These are phyloP conservation scores for Limonium bicolor DNA, from an alignment of 148 eudicot species.

Conservation along the genomic window DNA sequence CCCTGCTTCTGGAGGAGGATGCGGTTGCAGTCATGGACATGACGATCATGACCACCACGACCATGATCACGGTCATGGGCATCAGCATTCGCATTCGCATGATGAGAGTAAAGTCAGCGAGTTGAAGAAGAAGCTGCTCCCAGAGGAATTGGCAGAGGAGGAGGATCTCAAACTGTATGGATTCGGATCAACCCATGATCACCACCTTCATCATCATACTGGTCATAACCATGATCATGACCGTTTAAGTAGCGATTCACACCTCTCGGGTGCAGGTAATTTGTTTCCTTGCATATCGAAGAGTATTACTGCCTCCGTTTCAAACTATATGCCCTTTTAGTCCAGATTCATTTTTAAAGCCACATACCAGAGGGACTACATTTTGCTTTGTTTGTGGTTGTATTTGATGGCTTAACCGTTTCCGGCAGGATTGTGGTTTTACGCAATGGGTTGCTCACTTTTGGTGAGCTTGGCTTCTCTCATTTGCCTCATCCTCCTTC, in stretches of 20 bases:
- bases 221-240: conserved; percentile 15
- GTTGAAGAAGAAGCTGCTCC: conserved; percentile 20
- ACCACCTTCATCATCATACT: conserved; percentile 9
- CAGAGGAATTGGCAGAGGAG: conserved; percentile 84
- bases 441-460: conserved; percentile 87
- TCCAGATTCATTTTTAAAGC: not conserved
- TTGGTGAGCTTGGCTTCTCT: conserved; percentile 99
- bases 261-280: conserved; percentile 51
- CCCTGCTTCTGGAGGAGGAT: conserved; percentile 26
- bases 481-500: conserved; percentile 70
- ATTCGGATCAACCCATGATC: conserved; percentile 18
- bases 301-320: not conserved
- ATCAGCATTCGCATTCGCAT: conserved; percentile 4
- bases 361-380: too few relatives aligned
- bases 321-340: too few relatives aligned
- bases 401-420: not conserved
- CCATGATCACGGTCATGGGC: conserved; percentile 12
- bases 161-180: conserved; percentile 60
- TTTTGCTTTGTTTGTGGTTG: not conserved
- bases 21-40: conserved; percentile 38
- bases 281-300: not conserved
- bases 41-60: conserved; percentile 14
- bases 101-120: not conserved
- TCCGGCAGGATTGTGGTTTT: conserved; percentile 61
- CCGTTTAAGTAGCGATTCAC: conserved; percentile 6